Evolutionary conservation across 1,139 yeast species (phyloP), one percentile per base, ranked within the genome.

Genomic region (Saccharomyces hybrid): DNA sequence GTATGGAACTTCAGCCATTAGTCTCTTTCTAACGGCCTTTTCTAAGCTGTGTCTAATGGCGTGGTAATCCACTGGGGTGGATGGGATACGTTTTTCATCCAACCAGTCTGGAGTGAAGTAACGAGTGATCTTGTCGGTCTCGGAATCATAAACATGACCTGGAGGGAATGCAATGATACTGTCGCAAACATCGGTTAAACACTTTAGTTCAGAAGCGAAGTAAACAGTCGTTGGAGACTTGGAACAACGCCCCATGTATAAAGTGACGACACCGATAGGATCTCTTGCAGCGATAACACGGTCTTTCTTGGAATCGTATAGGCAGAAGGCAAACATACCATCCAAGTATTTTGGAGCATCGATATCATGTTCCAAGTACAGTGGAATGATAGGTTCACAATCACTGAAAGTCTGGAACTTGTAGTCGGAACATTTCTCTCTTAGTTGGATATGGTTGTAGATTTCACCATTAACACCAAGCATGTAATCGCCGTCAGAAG

Each of bases 1-100:
- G 73, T 89, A 88, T 52, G 99, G 98, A 58, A 93, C 99, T 76
- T 93, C 99, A 55, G 98, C 95, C 99, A 93, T 93, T 69, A 93
- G 82, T 80, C 99, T 85, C 86, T 93, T 95, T 79, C 98, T 87
- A 54, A 93, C 99, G 51, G 99, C 93, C 76, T 86, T 78, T 74
- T 93, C 99, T 69, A 93, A 81, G 51, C 88, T 72, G 67, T 84
- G 87, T 73, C 97, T 85, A 59, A 93, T 81, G 57, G 76, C 67
- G 65, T 73, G 81, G 70, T 77, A 82, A 71, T 91, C 96, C 49
- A 85, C 88, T 53, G 83, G 87, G 57, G 79, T 78, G 48, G 85
- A 71, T 61, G 99, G 96, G 59, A 87, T 78, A 70, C 78, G 79
- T 53, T 76, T 62, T 61, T 79, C 93, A 66, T 90, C 95, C 88